Conservation (phyloP, 129 eudicot genomes). For the Tagetes erecta region DNA sequence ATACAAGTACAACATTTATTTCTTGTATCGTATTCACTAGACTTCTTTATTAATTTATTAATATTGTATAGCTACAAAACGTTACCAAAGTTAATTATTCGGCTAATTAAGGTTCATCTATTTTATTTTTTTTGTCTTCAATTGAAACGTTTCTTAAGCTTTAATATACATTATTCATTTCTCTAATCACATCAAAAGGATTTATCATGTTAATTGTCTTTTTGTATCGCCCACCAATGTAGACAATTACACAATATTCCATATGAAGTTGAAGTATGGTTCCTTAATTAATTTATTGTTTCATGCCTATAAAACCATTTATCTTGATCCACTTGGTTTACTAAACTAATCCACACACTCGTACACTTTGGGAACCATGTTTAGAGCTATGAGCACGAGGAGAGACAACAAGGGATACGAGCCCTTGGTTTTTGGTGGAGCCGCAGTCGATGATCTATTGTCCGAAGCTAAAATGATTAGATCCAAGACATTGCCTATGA, state of each 20-base stretch:
- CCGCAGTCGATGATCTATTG: conserved; percentile 15
- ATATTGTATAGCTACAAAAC: neutral
- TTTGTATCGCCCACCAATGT: conserved; percentile 17
- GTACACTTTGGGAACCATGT: conserved; percentile 40
- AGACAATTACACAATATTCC: conserved; percentile 25
- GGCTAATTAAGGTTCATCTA: neutral
- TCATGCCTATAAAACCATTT: conserved; percentile 20
- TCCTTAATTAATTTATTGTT: neutral
- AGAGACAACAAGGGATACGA: conserved; percentile 54
- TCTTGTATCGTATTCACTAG: no score
- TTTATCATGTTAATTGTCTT: neutral
- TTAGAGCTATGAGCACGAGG: conserved; percentile 57
- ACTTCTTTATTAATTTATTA: no score
- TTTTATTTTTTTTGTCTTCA: neutral
- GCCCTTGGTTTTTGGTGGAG: conserved; percentile 41
- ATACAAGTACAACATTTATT: no score
- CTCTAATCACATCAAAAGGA: neutral
- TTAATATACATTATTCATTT: neutral
- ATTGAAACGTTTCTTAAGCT: neutral
- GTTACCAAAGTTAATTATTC: neutral
- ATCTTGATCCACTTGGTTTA: neutral
- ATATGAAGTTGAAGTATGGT: conserved; percentile 3
- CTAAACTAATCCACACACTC: neutral
- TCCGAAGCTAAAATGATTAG: conserved; percentile 31
- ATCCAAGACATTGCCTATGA: conserved; percentile 28